Base-by-base conservation (phyloP, 805 yeast species). In the Cyberlindnera nakhonratchasimensis region DNA sequence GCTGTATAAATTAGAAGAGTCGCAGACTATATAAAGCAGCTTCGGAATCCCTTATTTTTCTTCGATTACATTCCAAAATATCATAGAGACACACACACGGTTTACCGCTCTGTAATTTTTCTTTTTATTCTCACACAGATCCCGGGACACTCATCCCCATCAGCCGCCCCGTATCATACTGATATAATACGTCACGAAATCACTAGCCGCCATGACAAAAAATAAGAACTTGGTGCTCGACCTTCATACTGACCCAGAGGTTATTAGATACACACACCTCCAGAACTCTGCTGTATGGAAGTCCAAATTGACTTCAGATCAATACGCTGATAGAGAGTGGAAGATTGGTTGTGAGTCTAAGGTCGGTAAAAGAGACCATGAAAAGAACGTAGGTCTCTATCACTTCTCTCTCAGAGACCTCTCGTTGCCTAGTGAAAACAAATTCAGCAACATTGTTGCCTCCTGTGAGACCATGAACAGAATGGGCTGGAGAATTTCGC, bases 391-490 rank as follows among this genome's bases (percentile, higher is more conserved):
- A 13, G 74, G 74, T 1, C 37, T 66, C 2, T 63, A 55, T 43
- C 64, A 66, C 47, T 71, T 62, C 45, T 58, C 59, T 1, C 50
- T 69, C 33, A 62, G 62, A 42, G 60, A 61, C 29, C 20, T 46
- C 24, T 37, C 50, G 45, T 59, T 57, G 33, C 46, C 34, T 21
- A 50, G 19, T 10, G 39, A 43, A 8, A 49, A 32, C 2, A 50
- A 55, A 41, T 52, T n/a, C 9, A 47, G 47, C 14, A 52, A 42
- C 13, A 64, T 70, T 34, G 72, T 70, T 13, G 62, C 71, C 2
- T 55, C 69, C 31, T 63, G 71, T 44, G 75, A 69, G 46, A 64
- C 72, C 3, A 46, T 69, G 46, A 63, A 65, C 44, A 59, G 72
- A 43, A 50, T 58, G 6, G 70, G 63, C 0, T 67, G 62, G 55